Base-by-base conservation (phyloP, 2,329 filamentous ascomycete genomes). In the Fusarium pseudograminearum region DNA sequence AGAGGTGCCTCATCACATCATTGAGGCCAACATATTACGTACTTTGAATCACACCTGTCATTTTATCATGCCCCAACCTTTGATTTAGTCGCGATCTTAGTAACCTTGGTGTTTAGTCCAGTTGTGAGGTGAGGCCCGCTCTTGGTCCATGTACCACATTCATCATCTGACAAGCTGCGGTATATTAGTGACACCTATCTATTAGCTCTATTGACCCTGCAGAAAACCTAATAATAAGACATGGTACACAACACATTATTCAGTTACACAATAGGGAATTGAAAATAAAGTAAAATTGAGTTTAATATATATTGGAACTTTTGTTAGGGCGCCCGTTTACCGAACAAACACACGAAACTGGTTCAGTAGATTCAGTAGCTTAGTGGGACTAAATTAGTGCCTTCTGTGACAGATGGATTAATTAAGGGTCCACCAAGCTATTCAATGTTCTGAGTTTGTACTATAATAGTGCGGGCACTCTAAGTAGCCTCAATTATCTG, bases 181-280 rank as follows among this genome's bases (percentile, higher is more conserved):
- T 12, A 12, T 5, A n/a, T 11, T n/a, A 11, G 3, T 0, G 12
- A n/a, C 5, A 10, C 16, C 2, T 14, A 7, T 11, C 11, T 12
- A 20, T 14, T 7, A 12, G n/a, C n/a, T 38, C 18, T 5, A 18
- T 18, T 18, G 33, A 36, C 8, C 16, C 16, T 10, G 8, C 16
- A 18, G 33, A 36, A 36, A 36, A n/a, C 3, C 33, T 18, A 38
- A 12, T 38, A 12, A 7, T 38, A 11, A 20, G 2, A 38, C 5
- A 20, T 4, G 15, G 16, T 15, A 20, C 11, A 38, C 10, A 20
- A 14, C 28, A 30, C 11, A 12, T 6, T 20, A 5, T 11, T 38
- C 5, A 20, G 11, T 20, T 7, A 12, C 6, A 12, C 7, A 14
- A 14, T 20, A 4, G 4, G 36, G 11, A 20, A 4, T 38, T 20